A percentile compares a stretch with the other conserved stretches of the same genome.
Evolutionary conservation across 345 rosid genomes (phyloP).

Genomic region (Mangifera indica): DNA sequence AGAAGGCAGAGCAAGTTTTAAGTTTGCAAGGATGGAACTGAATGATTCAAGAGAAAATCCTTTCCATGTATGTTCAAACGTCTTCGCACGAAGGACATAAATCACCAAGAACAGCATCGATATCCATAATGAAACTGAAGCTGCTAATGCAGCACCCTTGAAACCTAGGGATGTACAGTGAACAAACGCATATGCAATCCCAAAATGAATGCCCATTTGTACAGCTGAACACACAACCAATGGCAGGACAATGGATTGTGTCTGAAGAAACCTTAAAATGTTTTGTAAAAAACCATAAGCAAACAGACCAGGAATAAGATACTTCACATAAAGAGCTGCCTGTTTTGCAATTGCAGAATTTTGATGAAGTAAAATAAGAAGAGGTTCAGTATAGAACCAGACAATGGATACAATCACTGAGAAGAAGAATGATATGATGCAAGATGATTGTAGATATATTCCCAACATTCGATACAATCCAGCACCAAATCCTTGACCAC

Average conservation of each 20-base stretch:
- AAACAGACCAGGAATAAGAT: slow-evolving; percentile 65
- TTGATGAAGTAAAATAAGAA: slow-evolving; percentile 54
- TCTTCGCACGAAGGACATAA: slow-evolving; percentile 39
- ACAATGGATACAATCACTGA: slow-evolving; percentile 51
- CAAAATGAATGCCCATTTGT: slow-evolving; percentile 48
- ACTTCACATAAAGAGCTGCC: slow-evolving; percentile 62
- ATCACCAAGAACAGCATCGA: slow-evolving; percentile 43
- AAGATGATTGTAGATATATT: slow-evolving; percentile 69
- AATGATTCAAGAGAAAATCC: slow-evolving; percentile 50
- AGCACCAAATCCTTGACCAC: slow-evolving; percentile 92
- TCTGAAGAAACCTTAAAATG: slow-evolving; percentile 67
- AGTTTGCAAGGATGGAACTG: slow-evolving; percentile 27
- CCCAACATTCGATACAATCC: slow-evolving; percentile 56
- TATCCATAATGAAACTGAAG: slow-evolving; percentile 67
- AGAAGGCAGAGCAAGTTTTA: slow-evolving; percentile 63
- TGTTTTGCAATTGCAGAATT: slow-evolving; percentile 47
- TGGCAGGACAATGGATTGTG: slow-evolving; percentile 57
- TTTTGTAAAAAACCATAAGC: slow-evolving; percentile 65
- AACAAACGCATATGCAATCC: slow-evolving; percentile 43
- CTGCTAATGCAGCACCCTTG: slow-evolving; percentile 70
- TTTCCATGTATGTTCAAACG: slow-evolving; percentile 55
- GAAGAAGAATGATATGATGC: slow-evolving; percentile 54
- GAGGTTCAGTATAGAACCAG: slow-evolving; percentile 57
- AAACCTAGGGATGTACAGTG: slow-evolving; percentile 45
- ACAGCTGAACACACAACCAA: slow-evolving; percentile 45